Conservation (phyloP, 1,284 basidiomycete species). For the Lignosus rhinocerotis region DNA sequence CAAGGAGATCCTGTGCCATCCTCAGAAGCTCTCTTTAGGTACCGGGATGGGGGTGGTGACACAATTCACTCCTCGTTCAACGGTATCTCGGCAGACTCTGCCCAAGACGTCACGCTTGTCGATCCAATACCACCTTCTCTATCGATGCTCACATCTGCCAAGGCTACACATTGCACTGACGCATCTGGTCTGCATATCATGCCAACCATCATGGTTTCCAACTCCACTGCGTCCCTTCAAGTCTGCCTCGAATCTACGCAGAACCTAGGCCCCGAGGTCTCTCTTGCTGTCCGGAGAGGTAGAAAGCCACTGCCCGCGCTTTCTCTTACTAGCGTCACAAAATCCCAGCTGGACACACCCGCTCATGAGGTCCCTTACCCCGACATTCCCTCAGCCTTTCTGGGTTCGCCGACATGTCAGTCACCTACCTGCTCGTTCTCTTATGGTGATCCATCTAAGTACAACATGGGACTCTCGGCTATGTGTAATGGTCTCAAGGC, state of each 20-base stretch:
- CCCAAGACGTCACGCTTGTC: conserved; percentile 2
- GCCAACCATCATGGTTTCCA: conserved; percentile 55
- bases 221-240: conserved; percentile 47
- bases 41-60: not conserved
- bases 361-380: conserved; percentile 45
- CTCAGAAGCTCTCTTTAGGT: not conserved
- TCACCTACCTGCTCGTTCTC: conserved; percentile 44
- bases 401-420: conserved; percentile 49
- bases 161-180: not conserved
- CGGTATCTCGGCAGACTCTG: not conserved
- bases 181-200: conserved; percentile 19
- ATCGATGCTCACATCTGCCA: not conserved
- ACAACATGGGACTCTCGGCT: conserved; percentile 47
- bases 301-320: conserved; percentile 45
- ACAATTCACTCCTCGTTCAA: not conserved
- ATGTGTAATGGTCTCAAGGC: conserved; percentile 50
- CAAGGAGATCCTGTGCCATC: not conserved
- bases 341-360: conserved; percentile 12
- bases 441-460: conserved; percentile 21
- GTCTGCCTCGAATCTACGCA: conserved; percentile 45
- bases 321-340: conserved; percentile 28
- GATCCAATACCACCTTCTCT: not conserved
- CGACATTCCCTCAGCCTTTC: conserved; percentile 61
- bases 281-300: conserved; percentile 56
- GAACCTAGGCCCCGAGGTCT: conserved; percentile 28